Base-by-base conservation (phyloP, 371 early-diverging fungal genomes). In the Apophysomyces sp. region DNA sequence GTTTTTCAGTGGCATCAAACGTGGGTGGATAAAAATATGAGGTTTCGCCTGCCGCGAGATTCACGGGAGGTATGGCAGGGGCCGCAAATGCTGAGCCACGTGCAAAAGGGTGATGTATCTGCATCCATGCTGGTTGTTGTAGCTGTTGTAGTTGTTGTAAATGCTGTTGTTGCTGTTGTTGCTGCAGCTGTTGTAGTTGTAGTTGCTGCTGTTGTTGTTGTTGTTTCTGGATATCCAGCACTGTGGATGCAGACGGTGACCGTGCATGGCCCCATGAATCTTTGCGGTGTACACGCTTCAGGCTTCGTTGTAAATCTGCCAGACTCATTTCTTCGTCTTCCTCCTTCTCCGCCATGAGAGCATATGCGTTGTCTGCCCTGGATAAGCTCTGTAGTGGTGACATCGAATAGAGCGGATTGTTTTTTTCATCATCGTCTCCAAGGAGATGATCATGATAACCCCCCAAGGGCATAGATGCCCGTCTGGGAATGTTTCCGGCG, bases 311-410 rank as follows among this genome's bases (percentile, higher is more conserved):
- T 9, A 77, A 34, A 57, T 77, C 77, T 13, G 74, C 74, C 6
- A 77, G 52, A 54, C 72, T 73, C 67, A 69, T 70, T 1, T 73
- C 68, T 61, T 70, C 68, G 32, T 73, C 72, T 41, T 71, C 76
- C 21, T 69, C 62, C 7, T 63, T 60, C 9, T 56, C 16, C 28
- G 12, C 26, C 49, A 44, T 44, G 7, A 58, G 40, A 24, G 40
- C 53, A 29, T 32, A 32, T 32, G 64, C 28, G 13, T 39, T 58
- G 2, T 63, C 64, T 16, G 64, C 54, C 30, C 34, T 66, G 12
- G 66, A 55, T 2, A 66, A 27, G 8, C 56, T 52, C 15, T 66
- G 61, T 1, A 66, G 29, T 2, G 66, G 67, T 13, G 67, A 67
- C 21, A 44, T n/a, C 9, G 49, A 21, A 26, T 21, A 44, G 21